phyloP scores from a whole-genome alignment of 176 grass and related monocot genomes.

The Typha latifolia region DNA sequence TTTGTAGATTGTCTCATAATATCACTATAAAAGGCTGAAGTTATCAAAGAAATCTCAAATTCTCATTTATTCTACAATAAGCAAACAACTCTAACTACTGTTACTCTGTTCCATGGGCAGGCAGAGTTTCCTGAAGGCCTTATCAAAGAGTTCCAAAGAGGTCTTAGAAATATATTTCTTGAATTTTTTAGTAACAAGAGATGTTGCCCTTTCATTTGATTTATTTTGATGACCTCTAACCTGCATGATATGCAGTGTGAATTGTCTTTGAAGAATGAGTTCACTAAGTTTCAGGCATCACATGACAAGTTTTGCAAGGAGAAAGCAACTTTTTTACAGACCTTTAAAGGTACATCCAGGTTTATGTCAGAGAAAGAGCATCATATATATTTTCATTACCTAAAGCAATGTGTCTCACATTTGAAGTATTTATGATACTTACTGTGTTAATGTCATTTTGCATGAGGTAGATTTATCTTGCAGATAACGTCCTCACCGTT shows the following conservation, averaged over 20 bases:
- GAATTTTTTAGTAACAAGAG: not conserved
- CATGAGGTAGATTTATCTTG: too few species aligned
- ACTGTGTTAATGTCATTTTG: too few species aligned
- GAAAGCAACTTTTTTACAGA: constrained; percentile 61
- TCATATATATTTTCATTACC: not conserved
- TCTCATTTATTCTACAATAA: constrained; percentile 13
- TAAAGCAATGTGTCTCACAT: not conserved
- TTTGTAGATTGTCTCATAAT: too few species aligned
- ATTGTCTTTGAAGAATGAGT: constrained; percentile 71
- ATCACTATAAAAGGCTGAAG: too few species aligned
- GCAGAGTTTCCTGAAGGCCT: constrained; percentile 70
- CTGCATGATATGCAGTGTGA: constrained; percentile 55
- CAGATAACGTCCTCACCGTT: too few species aligned
- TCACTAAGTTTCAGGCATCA: constrained; percentile 61
- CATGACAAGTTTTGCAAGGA: constrained; percentile 82
- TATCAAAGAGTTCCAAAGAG: constrained; percentile 87
- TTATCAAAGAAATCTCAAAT: too few species aligned
- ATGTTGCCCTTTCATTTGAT: constrained; percentile 4
- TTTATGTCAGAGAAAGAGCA: not conserved
- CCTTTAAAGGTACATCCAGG: constrained; percentile 59
- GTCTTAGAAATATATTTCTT: constrained; percentile 16
- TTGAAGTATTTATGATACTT: too few species aligned
- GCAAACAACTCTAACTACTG: constrained; percentile 16
- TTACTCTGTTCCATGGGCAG: constrained; percentile 26
- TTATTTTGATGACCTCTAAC: constrained; percentile 12